A percentile compares a stretch with the other conserved stretches of the same genome.
Evolutionary conservation across 441 rosid genomes (phyloP).

Genomic region (Adansonia gregorii): DNA sequence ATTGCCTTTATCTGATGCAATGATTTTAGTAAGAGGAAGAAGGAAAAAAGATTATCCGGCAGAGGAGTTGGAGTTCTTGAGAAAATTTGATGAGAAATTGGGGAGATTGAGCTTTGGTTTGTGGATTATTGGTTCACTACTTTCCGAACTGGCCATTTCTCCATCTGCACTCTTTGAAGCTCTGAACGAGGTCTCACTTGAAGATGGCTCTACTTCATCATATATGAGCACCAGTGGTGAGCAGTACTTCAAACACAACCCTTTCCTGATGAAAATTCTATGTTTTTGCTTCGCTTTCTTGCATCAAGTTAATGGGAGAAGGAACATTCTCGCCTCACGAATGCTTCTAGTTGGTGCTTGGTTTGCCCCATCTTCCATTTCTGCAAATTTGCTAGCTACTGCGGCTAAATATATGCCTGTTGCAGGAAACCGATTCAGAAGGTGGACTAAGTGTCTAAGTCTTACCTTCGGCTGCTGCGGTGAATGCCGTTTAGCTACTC

Average conservation of each 20-base stretch:
- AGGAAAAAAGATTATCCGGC: constrained; percentile 66
- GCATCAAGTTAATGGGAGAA: constrained; percentile 63
- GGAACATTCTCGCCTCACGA: constrained; percentile 62
- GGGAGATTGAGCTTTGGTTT: constrained; percentile 78
- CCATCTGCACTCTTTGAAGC: constrained; percentile 80
- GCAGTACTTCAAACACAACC: constrained; percentile 70
- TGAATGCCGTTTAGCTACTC: constrained; percentile 69
- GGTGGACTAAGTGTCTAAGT: constrained; percentile 65
- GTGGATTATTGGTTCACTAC: constrained; percentile 73
- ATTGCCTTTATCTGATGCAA: constrained; percentile 64
- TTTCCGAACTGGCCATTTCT: constrained; percentile 67
- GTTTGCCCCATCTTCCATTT: constrained; percentile 81
- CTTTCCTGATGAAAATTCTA: constrained; percentile 65
- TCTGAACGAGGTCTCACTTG: constrained; percentile 61
- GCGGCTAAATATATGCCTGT: constrained; percentile 70
- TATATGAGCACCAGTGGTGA: constrained; percentile 53
- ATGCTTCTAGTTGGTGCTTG: constrained; percentile 89
- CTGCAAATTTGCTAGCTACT: constrained; percentile 59
- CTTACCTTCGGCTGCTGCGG: constrained; percentile 61
- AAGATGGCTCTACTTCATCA: constrained; percentile 53
- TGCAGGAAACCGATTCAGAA: constrained; percentile 52
- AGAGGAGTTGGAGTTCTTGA: constrained; percentile 67
- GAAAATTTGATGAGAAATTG: constrained; percentile 66
- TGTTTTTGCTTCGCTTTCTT: constrained; percentile 58
- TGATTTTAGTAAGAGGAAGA: constrained; percentile 68